Percentiles rank a stretch among this genome's conserved stretches.
Conservation (phyloP, 345 rosid genomes). For the Leavenworthia alabamica region DNA sequence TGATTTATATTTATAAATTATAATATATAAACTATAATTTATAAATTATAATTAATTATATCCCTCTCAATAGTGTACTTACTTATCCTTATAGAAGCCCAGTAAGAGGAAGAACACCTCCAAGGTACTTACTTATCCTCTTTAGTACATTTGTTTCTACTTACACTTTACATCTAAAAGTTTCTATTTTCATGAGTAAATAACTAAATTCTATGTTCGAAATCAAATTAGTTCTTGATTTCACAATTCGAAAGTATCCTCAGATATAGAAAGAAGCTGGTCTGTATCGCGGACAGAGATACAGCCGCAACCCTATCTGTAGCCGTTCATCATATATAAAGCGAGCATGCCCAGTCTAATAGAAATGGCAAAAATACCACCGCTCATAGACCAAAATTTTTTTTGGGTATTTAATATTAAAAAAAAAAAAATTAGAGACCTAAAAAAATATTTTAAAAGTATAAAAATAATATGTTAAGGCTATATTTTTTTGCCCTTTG, state of each 20-base stretch:
- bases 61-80: too few species aligned
- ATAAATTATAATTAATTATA: too few species aligned
- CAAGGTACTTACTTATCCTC: conserved; percentile 42
- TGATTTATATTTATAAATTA: too few species aligned
- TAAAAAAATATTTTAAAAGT: too few species aligned
- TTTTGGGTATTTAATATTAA: too few species aligned
- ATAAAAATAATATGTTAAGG: too few species aligned
- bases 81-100: conserved; percentile 81
- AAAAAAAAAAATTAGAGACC: too few species aligned
- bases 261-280: conserved; percentile 64
- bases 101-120: conserved; percentile 77
- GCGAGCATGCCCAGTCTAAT: too few species aligned
- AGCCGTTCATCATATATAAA: conserved; percentile 39
- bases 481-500: too few species aligned
- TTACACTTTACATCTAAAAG: background rate
- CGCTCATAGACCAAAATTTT: too few species aligned
- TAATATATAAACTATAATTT: too few species aligned
- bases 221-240: background rate
- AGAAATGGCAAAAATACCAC: too few species aligned
- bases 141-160: background rate
- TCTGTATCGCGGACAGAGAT: conserved; percentile 48
- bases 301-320: conserved; percentile 49
- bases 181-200: background rate
- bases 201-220: background rate
- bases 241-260: conserved; percentile 30